These are phyloP conservation scores for Rhododendron griersonianum DNA, from an alignment of 148 eudicot genomes.

Conservation along the genomic window DNA sequence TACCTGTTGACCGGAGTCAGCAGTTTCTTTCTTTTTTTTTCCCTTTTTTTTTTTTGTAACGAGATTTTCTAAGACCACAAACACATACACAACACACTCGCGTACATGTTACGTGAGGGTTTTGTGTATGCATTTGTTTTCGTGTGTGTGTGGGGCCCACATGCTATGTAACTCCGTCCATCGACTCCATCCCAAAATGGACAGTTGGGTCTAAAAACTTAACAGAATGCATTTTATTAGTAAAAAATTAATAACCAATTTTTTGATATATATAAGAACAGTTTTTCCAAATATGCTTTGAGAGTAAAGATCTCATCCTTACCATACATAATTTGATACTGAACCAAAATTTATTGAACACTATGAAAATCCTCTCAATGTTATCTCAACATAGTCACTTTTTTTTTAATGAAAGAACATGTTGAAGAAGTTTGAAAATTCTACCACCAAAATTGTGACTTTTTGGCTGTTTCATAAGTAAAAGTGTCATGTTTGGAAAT, in stretches of 20 bases:
- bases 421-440: background rate
- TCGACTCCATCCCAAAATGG: no score
- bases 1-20: background rate
- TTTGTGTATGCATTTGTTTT: no score
- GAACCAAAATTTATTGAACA: no score
- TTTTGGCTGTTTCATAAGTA: background rate
- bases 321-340: background rate
- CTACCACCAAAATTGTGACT: background rate
- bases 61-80: no score
- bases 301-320: background rate
- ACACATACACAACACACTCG: no score
- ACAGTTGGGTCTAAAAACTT: no score
- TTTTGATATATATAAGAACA: background rate
- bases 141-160: no score
- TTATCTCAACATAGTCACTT: background rate
- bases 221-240: background rate
- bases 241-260: no score
- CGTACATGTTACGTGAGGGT: no score
- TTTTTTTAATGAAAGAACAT: background rate
- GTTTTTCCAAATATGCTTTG: background rate
- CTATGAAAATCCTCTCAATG: background rate
- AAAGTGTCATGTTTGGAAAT: background rate
- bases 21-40: background rate
- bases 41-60: no score
- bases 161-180: no score